Base-by-base conservation (phyloP, 169 alveolate genomes). In the Plasmodium ovale region DNA sequence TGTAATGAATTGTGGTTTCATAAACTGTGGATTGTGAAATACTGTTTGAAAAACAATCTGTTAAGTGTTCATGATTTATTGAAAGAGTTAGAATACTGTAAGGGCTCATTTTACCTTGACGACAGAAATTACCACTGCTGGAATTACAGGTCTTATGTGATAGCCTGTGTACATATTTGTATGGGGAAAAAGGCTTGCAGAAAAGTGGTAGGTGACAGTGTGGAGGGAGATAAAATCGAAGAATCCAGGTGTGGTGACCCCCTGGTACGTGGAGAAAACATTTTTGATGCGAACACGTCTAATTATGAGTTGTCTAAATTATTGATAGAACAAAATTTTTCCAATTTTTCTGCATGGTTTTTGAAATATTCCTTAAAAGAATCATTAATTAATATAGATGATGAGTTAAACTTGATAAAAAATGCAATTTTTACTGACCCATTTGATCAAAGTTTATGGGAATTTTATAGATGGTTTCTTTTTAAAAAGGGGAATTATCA, bases 301-400 rank as follows among this genome's bases (percentile, higher is more conserved):
- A 79, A 79, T 79, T 79, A 67, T 42, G 79, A 79, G 29, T 56
- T 79, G 37, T 79, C 89, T 7, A 79, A 79, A 51, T 14, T 37
- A 19, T 37, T 79, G 12, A 79, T 79, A 64, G 89, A 79, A 51
- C 31, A 42, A 0, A 79, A 79, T 65, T 79, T 79, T 79, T 79
- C 89, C n/a, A 79, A 79, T 79, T 79, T 79, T 47, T 79, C 89
- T 27, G 89, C 89, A 21, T 79, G 89, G 89, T 65, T 62, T 64
- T 69, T 79, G 59, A 79, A 79, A 59, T 79, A 79, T 42, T 64
- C 89, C 14, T 35, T 79, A 31, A 56, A 58, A 64, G 79, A 79
- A 23, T 64, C 79, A 14, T 39, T 79, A 64, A 64, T 79, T 9
- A 51, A 56, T 65, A 62, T 16, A 42, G 27, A 47, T 12, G 65